These are phyloP conservation scores for Erodium maritimum DNA, from an alignment of 345 rosid species.

Conservation along the genomic window DNA sequence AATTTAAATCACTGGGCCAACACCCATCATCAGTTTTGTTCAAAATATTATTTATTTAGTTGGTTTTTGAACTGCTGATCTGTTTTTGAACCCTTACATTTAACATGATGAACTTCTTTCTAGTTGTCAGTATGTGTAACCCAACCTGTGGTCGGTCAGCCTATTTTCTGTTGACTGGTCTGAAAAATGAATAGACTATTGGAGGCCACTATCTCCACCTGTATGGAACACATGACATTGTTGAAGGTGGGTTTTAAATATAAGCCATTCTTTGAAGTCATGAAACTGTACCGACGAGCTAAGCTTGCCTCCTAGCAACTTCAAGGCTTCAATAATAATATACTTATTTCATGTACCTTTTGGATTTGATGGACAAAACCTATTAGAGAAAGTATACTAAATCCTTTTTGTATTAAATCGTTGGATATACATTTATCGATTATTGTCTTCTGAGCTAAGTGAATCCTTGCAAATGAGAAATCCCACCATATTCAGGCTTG, in stretches of 20 bases:
- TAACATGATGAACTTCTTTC: too few species aligned
- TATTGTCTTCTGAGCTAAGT: slow-evolving; percentile 1
- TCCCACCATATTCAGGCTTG: neutral
- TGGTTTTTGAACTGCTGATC: too few species aligned
- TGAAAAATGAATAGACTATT: too few species aligned
- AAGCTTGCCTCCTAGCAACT: neutral
- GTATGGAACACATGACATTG: neutral
- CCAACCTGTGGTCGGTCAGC: too few species aligned
- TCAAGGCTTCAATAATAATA: neutral
- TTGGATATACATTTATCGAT: too few species aligned
- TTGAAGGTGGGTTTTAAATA: neutral
- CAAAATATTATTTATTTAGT: too few species aligned
- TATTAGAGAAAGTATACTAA: neutral
- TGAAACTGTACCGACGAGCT: neutral
- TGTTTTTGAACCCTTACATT: too few species aligned
- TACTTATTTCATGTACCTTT: neutral
- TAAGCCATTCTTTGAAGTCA: neutral
- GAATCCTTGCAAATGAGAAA: neutral
- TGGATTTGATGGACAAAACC: neutral
- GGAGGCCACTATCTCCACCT: neutral
- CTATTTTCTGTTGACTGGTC: too few species aligned
- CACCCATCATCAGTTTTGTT: too few species aligned
- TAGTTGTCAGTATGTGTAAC: too few species aligned
- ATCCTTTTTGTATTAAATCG: neutral
- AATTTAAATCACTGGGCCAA: too few species aligned